Conservation (phyloP, 345 rosid species). For the Salix purpurea region DNA sequence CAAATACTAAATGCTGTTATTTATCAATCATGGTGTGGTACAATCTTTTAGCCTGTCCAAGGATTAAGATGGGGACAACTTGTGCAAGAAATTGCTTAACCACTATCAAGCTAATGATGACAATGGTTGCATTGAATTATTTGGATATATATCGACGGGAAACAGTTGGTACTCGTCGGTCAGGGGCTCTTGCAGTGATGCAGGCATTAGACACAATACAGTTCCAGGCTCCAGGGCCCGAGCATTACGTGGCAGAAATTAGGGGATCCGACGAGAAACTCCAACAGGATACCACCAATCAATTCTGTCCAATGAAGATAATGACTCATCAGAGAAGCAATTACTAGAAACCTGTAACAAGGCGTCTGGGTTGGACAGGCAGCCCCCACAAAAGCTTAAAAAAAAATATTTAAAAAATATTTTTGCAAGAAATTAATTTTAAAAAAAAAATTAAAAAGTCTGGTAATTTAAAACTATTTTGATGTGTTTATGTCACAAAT, state of each 20-base stretch:
- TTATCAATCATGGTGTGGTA: not conserved
- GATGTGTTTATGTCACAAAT: too few relatives aligned
- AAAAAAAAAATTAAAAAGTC: too few relatives aligned
- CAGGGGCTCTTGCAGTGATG: not conserved
- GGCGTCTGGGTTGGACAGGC: not conserved
- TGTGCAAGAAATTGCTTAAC: not conserved
- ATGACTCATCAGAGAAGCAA: slow-evolving; percentile 2
- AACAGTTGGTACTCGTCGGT: not conserved
- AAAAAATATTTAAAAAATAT: too few relatives aligned
- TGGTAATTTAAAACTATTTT: too few relatives aligned
- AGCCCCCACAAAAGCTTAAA: not conserved
- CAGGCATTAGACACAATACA: not conserved
- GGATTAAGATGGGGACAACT: not conserved
- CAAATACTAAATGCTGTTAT: not conserved
- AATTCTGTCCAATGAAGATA: slow-evolving; percentile 4
- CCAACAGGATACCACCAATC: slow-evolving; percentile 7
- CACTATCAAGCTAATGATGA: not conserved
- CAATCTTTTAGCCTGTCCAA: not conserved
- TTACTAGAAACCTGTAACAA: slow-evolving; percentile 4
- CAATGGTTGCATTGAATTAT: not conserved
- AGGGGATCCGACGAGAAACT: slow-evolving; percentile 11
- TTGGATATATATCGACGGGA: not conserved
- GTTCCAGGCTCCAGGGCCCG: not conserved
- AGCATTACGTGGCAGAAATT: not conserved
- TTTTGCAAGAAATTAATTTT: too few relatives aligned